Base-by-base conservation (phyloP, 2,329 filamentous ascomycete species). In the Trichoderma semiorbis region DNA sequence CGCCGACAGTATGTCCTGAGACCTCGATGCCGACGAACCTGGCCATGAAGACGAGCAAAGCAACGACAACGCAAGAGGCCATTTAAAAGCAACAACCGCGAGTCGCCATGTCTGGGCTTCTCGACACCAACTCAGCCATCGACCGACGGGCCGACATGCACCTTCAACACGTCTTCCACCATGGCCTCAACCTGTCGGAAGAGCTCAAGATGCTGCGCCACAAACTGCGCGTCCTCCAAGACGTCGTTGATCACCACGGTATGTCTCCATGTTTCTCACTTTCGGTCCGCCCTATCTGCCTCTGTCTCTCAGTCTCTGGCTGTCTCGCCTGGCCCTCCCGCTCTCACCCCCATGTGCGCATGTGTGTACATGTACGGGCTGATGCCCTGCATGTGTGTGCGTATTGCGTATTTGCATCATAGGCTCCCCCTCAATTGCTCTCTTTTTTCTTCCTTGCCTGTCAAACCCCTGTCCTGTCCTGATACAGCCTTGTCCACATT, bases 171-270 rank as follows among this genome's bases (percentile, higher is more conserved):
- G 81, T 81, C 74, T 85, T 83, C 74, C 83, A 71, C 1, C 62
- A 57, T n/a, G 60, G 60, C 36, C 81, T 84, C 67, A 84, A 87
- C 77, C 79, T 83, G 74, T 83, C 82, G 73, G 74, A 83, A 63
- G 87, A 89, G 80, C 80, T 88, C 32, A 82, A 84, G 66, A 87
- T 88, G 85, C 80, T 90, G 75, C 86, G 85, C 72, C 84, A 87
- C 78, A 89, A 89, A 78, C 80, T 85, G 70, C 84, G 82, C 72
- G 82, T 84, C 57, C 80, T 89, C 71, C 83, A 85, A 75, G 79
- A 80, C 70, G 85, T 85, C 78, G 83, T 83, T 68, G 81, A 84
- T 74, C 83, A 82, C 72, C 83, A 87, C 76, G 83, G 87, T 89
- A 70, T 58, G 71, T 67, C 53, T 43, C 47, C 26, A 81, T 80